Evolutionary conservation across 106 monocot genomes (phyloP), one percentile per base, ranked within the genome.

Genomic region (Phalaenopsis equestris): DNA sequence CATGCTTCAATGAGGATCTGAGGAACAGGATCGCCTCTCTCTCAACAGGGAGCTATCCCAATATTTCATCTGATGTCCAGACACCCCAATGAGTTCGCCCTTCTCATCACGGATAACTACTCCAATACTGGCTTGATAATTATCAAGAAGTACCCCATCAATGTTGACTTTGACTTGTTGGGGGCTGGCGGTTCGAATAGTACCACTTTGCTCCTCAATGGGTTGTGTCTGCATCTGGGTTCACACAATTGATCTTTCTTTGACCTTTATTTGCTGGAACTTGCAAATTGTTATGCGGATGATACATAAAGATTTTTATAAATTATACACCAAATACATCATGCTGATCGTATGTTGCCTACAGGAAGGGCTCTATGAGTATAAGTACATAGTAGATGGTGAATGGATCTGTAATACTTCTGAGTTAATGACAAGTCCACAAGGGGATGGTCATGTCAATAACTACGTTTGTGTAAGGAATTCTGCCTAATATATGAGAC

Each of bases 321-420:
- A 45, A 42, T 12, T 42, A 19, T 36, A 38, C 8, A 5, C 23
- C 48, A 5, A 55, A 70, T 6, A 49, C 46, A 49, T 24, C 5
- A 49, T 30, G 30, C 76, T 47, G 49, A 76, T 48, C 76, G 75
- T 55, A 2, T 8, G 3, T 37, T 73, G 8, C 15, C 81, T 49
- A 15, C 55, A 99, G 98, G 91, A 93, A 74, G 98, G 98, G 57
- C 80, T 67, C 9, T 99, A 99, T 42, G 98, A 99, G 78, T 99
- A 99, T 88, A 99, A 99, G 78, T 99, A 99, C 74, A 88, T 99
- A 47, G 64, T 94, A 17, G 90, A 94, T 73, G 98, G 91, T 55
- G 68, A 90, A 78, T 98, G 97, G 97, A 84, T 81, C 18, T 87
- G 83, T 81, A 98, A 94, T 56, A 55, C 83, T 23, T 36, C 86